These are phyloP conservation scores for Trametes pubescens DNA, from an alignment of 1,284 basidiomycete species.

Conservation along the genomic window DNA sequence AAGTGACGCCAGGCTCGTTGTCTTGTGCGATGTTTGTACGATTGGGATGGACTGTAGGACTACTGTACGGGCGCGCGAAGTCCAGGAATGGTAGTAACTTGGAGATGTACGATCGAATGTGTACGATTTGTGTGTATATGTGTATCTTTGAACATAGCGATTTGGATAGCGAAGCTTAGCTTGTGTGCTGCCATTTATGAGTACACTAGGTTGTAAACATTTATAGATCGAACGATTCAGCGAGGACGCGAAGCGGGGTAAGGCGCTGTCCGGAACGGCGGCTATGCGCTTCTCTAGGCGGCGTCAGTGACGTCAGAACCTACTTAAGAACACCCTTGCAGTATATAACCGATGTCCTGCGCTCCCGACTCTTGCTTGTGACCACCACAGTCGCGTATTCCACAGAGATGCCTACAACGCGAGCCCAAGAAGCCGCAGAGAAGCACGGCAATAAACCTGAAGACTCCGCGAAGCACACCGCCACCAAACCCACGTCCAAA, in stretches of 20 bases:
- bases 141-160: no score
- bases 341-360: constrained; percentile 16
- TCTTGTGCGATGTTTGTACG: not conserved
- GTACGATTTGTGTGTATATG: not conserved
- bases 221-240: no score
- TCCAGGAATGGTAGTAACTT: not conserved
- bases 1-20: not conserved
- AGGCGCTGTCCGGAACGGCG: not conserved
- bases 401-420: constrained; percentile 42
- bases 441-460: constrained; percentile 2
- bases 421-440: constrained; percentile 45
- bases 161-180: no score
- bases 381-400: not conserved
- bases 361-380: not conserved
- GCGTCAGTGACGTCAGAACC: constrained; percentile 22
- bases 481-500: constrained; percentile 21
- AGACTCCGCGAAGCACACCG: constrained; percentile 13
- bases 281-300: constrained; percentile 12
- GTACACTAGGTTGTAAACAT: no score
- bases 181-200: no score
- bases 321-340: constrained; percentile 10
- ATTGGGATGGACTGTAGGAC: not conserved
- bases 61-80: not conserved
- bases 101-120: not conserved
- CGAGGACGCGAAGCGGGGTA: not conserved